Evolutionary conservation across 495 filamentous ascomycete genomes (phyloP).

Genomic region (Talaromyces proteolyticus): DNA sequence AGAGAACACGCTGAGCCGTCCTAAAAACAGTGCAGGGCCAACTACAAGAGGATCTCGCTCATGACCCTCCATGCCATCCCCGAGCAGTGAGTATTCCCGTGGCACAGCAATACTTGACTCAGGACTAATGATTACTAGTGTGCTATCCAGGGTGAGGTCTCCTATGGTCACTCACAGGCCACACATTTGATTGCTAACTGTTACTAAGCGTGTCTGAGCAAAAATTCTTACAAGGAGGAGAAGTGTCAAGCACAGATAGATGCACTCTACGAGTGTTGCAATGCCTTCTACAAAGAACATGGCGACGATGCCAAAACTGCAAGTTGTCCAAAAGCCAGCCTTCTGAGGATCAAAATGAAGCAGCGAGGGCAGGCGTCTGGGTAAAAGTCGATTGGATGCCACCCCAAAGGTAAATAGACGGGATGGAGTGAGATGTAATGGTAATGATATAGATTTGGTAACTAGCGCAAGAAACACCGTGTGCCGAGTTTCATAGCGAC

Average conservation of each 20-base stretch:
- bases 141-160: constrained; percentile 73
- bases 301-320: constrained; percentile 71
- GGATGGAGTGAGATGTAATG: too few relatives aligned
- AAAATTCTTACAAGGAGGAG: constrained; percentile 80
- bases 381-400: too few relatives aligned
- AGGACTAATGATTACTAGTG: constrained; percentile 46
- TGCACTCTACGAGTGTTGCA: constrained; percentile 93
- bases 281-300: constrained; percentile 74
- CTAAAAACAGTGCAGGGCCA: constrained; percentile 20
- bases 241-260: constrained; percentile 78
- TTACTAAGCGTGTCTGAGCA: constrained; percentile 67
- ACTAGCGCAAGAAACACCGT: too few relatives aligned
- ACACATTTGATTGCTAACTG: constrained; percentile 11
- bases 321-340: constrained; percentile 78
- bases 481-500: too few relatives aligned
- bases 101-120: neutral
- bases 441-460: too few relatives aligned
- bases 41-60: constrained; percentile 64
- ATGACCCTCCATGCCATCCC: constrained; percentile 81
- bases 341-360: constrained; percentile 82
- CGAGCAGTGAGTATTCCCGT: constrained; percentile 60
- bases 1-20: neutral
- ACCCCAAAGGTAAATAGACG: neutral
- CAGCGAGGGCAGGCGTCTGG: constrained; percentile 52
- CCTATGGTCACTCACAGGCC: neutral